Evolutionary conservation across 129 eudicot species (phyloP), one percentile per base, ranked within the genome.

Genomic region (Sambucus nigra): DNA sequence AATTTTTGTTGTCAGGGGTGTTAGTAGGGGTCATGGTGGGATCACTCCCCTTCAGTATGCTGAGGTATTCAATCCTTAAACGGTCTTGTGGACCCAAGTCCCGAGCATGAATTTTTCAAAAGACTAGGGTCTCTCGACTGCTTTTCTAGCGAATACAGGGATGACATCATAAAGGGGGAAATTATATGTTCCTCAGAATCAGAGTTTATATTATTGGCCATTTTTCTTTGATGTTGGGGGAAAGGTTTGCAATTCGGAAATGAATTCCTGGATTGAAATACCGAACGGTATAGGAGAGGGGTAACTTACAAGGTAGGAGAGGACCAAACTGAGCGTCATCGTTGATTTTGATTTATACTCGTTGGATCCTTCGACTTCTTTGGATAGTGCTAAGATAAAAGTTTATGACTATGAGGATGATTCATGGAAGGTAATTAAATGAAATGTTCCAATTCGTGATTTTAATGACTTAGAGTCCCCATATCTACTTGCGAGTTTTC

Each of bases 201-300:
- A n/a, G 61, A 92, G 99, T 68, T 67, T 92, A 35, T 92, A 92
- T 23, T 86, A 87, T 57, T 92, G 99, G 99, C 99, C 99, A 0
- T 92, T 92, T 68, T 86, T 86, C 25, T 96, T 92, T 47, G 99
- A 92, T 69, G 96, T 84, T 51, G 99, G 99, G 24, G 99, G 99
- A 28, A 96, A 92, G 69, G 94, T 92, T 52, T 92, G 77, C 39
- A 96, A 92, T 63, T 94, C 99, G 0, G 94, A 77, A 60, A 61
- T 87, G 27, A 67, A 86, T 72, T 65, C 76, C 4, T 92, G 99
- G 99, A 69, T 55, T 24, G 99, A 92, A 65, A 92, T 92, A 96
- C 99, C 99, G 13, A 61, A 28, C 13, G 99, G 99, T 18, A 92
- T 92, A 96, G 99, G 99, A 25, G 99, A 92, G 68, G 94, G 96